Percentiles rank a stretch among this genome's conserved stretches.
These are phyloP conservation scores for Coccomyxa subellipsoidea DNA, from an alignment of 163 green algal species.

Conservation along the genomic window DNA sequence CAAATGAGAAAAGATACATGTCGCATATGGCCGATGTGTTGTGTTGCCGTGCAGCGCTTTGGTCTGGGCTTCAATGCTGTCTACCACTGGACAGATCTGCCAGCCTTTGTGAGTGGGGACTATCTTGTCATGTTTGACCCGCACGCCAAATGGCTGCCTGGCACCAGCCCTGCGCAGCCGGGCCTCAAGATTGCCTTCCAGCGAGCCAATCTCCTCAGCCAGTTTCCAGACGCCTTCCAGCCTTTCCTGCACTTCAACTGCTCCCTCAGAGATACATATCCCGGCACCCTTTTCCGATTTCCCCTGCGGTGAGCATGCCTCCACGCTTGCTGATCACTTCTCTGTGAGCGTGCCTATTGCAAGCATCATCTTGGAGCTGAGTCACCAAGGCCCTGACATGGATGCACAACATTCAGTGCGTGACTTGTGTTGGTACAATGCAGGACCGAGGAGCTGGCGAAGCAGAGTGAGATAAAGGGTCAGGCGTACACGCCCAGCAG, in stretches of 20 bases:
- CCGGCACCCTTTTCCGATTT: constrained; percentile 57
- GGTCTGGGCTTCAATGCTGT: constrained; percentile 69
- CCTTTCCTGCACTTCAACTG: constrained; percentile 67
- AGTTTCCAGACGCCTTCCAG: constrained; percentile 71
- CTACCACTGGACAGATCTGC: constrained; percentile 79
- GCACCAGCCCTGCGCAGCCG: constrained; percentile 51
- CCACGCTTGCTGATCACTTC: neutral
- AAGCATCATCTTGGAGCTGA: neutral
- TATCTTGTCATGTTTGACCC: constrained; percentile 75
- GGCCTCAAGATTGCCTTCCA: constrained; percentile 54
- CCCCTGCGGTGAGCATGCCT: neutral
- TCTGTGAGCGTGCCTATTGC: neutral
- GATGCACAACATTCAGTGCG: neutral
- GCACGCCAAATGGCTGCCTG: constrained; percentile 46
- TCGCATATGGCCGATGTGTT: neutral
- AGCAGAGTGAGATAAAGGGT: constrained; percentile 65
- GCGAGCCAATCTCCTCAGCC: constrained; percentile 40
- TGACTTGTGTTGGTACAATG: neutral
- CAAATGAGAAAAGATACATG: neutral
- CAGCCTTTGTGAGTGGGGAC: constrained; percentile 58
- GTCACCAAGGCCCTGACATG: neutral
- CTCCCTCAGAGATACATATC: constrained; percentile 31
- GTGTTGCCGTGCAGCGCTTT: constrained; percentile 25
- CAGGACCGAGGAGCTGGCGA: constrained; percentile 33
- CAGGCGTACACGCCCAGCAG: constrained; percentile 36